Conservation (phyloP, 2,329 filamentous ascomycete species). For the Sodiomyces alkalinus region DNA sequence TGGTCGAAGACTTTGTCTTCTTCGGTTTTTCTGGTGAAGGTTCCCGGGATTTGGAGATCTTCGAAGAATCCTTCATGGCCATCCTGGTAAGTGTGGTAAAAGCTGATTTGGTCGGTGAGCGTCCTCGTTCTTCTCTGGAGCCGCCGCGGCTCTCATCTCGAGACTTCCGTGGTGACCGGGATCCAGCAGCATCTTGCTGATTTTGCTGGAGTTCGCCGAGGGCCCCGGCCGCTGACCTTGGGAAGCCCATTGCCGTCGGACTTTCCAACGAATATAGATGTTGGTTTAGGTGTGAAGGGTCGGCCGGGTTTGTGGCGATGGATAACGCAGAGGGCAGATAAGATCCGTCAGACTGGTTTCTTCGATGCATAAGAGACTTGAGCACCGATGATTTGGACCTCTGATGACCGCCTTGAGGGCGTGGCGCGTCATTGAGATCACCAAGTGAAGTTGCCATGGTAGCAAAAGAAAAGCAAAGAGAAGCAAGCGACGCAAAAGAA, state of each 20-base stretch:
- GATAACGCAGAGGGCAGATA: constrained; percentile 10
- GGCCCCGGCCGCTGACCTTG: constrained; percentile 24
- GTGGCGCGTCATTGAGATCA: constrained; percentile 3
- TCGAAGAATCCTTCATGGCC: constrained; percentile 21
- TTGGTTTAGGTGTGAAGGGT: background rate
- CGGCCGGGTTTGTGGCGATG: constrained; percentile 7
- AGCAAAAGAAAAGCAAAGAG: no score
- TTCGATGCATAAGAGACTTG: constrained; percentile 32
- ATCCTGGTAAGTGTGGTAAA: constrained; percentile 28
- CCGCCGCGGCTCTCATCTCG: constrained; percentile 19
- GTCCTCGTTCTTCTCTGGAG: constrained; percentile 17
- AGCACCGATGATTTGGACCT: constrained; percentile 33
- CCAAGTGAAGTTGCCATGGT: constrained; percentile 2
- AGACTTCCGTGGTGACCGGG: constrained; percentile 23
- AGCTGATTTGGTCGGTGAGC: constrained; percentile 28
- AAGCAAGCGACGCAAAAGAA: no score
- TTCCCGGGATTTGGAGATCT: constrained; percentile 25
- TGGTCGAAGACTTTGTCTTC: constrained; percentile 73
- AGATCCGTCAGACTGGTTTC: constrained; percentile 28
- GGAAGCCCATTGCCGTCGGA: constrained; percentile 18
- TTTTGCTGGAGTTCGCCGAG: constrained; percentile 44
- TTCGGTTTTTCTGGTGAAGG: constrained; percentile 46
- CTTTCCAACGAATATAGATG: constrained; percentile 3
- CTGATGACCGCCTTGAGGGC: constrained; percentile 15
- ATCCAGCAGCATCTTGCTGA: constrained; percentile 22